Evolutionary conservation across 345 rosid species (phyloP).

Genomic region (Eucalyptus dawsonii): DNA sequence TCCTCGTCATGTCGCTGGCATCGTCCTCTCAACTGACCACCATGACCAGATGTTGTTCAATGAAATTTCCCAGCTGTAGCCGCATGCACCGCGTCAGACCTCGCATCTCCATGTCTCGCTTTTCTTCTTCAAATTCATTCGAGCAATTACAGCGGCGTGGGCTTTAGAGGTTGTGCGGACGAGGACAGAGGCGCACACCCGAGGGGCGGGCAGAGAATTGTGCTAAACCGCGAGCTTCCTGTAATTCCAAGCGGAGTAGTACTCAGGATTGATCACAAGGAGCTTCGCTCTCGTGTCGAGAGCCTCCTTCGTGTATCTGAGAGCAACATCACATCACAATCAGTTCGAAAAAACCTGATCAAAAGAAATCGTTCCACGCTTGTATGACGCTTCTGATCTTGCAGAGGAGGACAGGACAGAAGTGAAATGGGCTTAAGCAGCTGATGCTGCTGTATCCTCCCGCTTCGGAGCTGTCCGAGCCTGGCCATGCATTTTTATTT

Average conservation of each 20-base stretch:
- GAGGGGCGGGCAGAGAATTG: background rate
- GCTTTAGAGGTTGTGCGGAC: background rate
- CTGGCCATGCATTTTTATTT: too few species aligned
- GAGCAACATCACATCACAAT: background rate
- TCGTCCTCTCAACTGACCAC: background rate
- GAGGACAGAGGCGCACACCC: background rate
- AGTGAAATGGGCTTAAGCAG: background rate
- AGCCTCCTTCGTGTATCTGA: background rate
- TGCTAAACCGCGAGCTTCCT: background rate
- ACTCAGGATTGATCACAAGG: background rate
- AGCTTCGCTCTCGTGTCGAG: background rate
- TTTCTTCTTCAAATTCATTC: background rate
- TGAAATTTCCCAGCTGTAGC: background rate
- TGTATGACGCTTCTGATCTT: background rate
- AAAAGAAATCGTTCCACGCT: too few species aligned
- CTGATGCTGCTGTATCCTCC: too few species aligned
- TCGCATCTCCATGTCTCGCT: background rate
- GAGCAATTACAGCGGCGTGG: background rate
- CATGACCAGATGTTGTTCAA: background rate
- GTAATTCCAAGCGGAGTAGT: background rate
- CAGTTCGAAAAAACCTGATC: accelerated
- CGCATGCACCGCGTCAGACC: background rate
- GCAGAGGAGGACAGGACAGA: background rate
- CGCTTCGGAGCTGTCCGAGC: too few species aligned
- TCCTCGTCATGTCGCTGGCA: background rate